These are phyloP conservation scores for Blastobotrys muscicola DNA, from an alignment of 805 yeast genomes.

Conservation along the genomic window DNA sequence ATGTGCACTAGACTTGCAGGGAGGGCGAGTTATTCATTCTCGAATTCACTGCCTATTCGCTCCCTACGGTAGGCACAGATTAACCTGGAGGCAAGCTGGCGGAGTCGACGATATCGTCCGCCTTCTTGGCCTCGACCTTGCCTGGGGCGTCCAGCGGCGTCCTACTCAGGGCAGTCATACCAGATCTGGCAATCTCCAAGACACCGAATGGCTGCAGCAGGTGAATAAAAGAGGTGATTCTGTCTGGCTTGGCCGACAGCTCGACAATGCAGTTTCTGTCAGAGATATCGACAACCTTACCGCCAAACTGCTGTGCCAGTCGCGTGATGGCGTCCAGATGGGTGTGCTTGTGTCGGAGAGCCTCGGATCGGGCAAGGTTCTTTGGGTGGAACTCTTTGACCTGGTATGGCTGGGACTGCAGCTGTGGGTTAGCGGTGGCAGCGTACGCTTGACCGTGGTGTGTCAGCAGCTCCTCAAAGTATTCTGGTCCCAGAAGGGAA, in stretches of 20 bases:
- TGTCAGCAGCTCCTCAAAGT: constrained; percentile 86
- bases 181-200: constrained; percentile 91
- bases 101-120: constrained; percentile 67
- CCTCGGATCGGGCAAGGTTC: constrained; percentile 82
- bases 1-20: neutral
- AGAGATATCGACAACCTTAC: constrained; percentile 82
- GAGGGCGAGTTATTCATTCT: too few relatives aligned
- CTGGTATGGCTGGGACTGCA: constrained; percentile 16
- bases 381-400: constrained; percentile 65
- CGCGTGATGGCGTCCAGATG: constrained; percentile 79
- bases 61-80: too few relatives aligned
- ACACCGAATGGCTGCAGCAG: constrained; percentile 93
- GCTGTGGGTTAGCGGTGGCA: constrained; percentile 21
- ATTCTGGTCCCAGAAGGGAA: constrained; percentile 94
- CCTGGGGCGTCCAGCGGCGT: constrained; percentile 63
- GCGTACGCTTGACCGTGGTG: constrained; percentile 50
- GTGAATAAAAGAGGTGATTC: constrained; percentile 78
- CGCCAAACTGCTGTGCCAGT: constrained; percentile 81
- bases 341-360: constrained; percentile 84
- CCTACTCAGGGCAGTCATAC: constrained; percentile 98
- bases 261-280: constrained; percentile 93
- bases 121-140: constrained; percentile 43
- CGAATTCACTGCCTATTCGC: too few relatives aligned
- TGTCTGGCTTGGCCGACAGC: constrained; percentile 85
- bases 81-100: constrained; percentile 94